phyloP scores from a whole-genome alignment of 345 rosid species.

The Cardiospermum halicacabum region DNA sequence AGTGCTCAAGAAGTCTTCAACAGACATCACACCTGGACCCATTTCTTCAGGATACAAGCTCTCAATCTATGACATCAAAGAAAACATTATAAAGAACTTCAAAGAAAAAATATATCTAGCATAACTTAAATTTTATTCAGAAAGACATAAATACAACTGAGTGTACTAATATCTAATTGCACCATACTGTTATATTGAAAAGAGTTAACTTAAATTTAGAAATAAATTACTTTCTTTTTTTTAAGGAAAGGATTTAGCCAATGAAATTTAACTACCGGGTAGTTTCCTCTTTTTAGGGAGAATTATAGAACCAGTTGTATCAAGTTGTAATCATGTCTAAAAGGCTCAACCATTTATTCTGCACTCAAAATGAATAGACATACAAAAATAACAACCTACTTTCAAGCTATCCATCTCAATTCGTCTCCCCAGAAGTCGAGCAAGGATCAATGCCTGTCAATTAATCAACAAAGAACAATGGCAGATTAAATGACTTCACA shows the following conservation, averaged over 20 bases:
- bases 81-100: conserved; percentile 4
- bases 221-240: no score
- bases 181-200: background rate
- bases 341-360: background rate
- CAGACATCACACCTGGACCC: conserved; percentile 63
- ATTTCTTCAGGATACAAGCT: conserved; percentile 82
- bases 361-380: conserved; percentile 1
- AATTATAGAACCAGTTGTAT: background rate
- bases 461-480: conserved; percentile 18
- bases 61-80: conserved; percentile 52
- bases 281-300: background rate
- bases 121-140: background rate
- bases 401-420: conserved; percentile 63
- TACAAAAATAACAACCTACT: conserved; percentile 35
- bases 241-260: no score
- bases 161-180: background rate
- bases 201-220: background rate
- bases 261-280: background rate
- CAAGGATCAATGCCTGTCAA: conserved; percentile 81
- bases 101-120: background rate
- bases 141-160: background rate
- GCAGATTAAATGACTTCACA: background rate
- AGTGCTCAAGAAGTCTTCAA: conserved; percentile 57
- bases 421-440: conserved; percentile 77
- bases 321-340: background rate